Evolutionary conservation across 768 basidiomycete genomes (phyloP).

Genomic region (Boletus subparvulus): DNA sequence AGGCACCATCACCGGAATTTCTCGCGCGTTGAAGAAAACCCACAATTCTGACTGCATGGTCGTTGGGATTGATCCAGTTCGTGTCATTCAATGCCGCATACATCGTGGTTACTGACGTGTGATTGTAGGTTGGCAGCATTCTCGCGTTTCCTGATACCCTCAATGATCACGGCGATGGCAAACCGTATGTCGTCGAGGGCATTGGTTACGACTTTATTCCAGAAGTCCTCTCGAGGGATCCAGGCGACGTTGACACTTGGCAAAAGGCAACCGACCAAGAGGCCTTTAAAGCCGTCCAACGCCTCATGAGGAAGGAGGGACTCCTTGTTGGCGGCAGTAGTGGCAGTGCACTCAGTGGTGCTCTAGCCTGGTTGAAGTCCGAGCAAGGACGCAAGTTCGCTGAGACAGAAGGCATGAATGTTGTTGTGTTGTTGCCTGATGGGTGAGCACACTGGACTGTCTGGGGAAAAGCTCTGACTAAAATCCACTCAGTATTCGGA

Average conservation of each 20-base stretch:
- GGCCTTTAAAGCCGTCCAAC: constrained; percentile 71
- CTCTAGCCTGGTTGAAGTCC: constrained; percentile 73
- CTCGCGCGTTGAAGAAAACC: constrained; percentile 72
- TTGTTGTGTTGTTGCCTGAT: constrained; percentile 87
- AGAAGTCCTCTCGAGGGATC: constrained; percentile 72
- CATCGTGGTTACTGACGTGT: constrained; percentile 6
- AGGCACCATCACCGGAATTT: constrained; percentile 89
- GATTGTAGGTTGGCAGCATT: constrained; percentile 77
- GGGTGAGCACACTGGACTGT: constrained; percentile 52
- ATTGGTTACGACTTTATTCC: constrained; percentile 96
- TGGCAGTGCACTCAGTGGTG: constrained; percentile 80
- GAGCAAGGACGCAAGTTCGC: constrained; percentile 64
- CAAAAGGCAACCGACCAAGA: constrained; percentile 83
- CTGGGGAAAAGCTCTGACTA: neutral
- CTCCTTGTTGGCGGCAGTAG: constrained; percentile 92
- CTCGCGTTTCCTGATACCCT: constrained; percentile 70
- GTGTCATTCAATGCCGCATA: constrained; percentile 23
- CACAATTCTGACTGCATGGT: constrained; percentile 74
- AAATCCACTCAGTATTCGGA: constrained; percentile 61
- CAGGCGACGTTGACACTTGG: constrained; percentile 68
- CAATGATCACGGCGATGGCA: constrained; percentile 48
- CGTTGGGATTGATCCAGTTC: constrained; percentile 89
- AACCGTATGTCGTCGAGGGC: constrained; percentile 83
- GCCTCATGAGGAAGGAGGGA: constrained; percentile 81
- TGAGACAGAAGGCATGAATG: constrained; percentile 72